Evolutionary conservation across 2,329 filamentous ascomycete genomes (phyloP), one percentile per base, ranked within the genome.

Genomic region (Monosporascus ibericus): DNA sequence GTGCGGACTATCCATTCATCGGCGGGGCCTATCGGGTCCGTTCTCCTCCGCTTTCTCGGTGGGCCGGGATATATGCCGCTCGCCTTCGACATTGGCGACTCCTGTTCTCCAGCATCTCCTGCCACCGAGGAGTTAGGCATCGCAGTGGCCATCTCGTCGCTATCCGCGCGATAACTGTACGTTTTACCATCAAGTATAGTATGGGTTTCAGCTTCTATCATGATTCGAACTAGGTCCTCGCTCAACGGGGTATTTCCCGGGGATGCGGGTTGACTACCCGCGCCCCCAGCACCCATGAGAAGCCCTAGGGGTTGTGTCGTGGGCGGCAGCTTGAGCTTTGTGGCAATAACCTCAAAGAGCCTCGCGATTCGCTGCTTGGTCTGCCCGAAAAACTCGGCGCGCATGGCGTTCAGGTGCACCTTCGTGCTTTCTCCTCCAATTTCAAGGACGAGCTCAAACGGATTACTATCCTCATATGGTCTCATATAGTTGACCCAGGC

Each of bases 321-420:
- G 0, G 75, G 73, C 11, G 87, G 82, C 6, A 91, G 68, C 56
- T 86, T 87, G 59, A 94, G 80, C 67, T 92, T 95, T 36, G 85
- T 86, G 2, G 87, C 83, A n/a, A 96, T 79, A 8, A 95, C 86
- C 60, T 90, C 86, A 58, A 95, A 82, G 6, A 96, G 74, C 51
- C 84, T 85, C 0, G 83, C 79, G 18, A 96, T 77, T 49, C 89
- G 80, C 11, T 81, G 77, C 58, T 87, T 86, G 5, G 85, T 82
- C 47, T 87, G 80, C 15, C 83, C 82, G 60, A 88, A 81, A 70
- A 96, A 95, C 57, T 88, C 84, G 2, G 84, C 85, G n/a, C 82
- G 78, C 62, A 82, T 77, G 15, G 66, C 67, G 46, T 64, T 58
- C 5, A 63, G 48, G 49, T 62, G 57, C 14, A 65, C 25, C 47